phyloP scores from a whole-genome alignment of 257 asterid genomes.

The Gentiana macrophylla region DNA sequence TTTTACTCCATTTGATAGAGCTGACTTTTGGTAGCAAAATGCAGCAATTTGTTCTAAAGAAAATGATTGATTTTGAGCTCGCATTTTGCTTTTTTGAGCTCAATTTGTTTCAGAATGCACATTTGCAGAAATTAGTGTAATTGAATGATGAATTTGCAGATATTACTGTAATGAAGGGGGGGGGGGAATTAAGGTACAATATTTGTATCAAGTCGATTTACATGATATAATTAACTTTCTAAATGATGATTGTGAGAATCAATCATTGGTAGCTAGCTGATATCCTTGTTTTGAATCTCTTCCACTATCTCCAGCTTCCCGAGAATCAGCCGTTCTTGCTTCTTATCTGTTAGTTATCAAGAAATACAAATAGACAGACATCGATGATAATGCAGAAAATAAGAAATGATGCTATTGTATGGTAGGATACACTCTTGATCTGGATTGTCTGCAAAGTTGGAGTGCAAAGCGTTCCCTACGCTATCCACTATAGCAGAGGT shows the following conservation, averaged over 20 bases:
- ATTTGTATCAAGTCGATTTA: no score
- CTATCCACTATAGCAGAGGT: constrained; percentile 92
- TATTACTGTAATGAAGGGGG: no score
- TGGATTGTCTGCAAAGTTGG: constrained; percentile 78
- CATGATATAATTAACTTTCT: no score
- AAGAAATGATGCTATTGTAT: constrained; percentile 9
- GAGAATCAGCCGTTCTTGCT: constrained; percentile 76
- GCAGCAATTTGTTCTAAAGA: neutral
- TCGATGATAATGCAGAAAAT: neutral
- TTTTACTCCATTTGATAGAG: constrained; percentile 1
- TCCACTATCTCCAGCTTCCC: constrained; percentile 63
- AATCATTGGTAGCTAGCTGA: no score
- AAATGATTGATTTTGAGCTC: neutral
- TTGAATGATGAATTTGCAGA: constrained; percentile 1
- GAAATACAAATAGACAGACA: constrained; percentile 21
- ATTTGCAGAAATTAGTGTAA: neutral
- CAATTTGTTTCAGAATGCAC: neutral
- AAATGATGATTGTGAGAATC: no score
- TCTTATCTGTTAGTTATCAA: constrained; percentile 52
- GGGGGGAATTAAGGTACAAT: no score
- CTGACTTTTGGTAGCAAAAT: constrained; percentile 5
- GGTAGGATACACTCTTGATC: constrained; percentile 93
- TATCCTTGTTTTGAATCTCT: constrained; percentile 27
- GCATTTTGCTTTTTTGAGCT: neutral
- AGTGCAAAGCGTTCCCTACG: constrained; percentile 84